These are phyloP conservation scores for Phytophthora hibernalis DNA, from an alignment of 352 stramenopile genomes.

Conservation along the genomic window DNA sequence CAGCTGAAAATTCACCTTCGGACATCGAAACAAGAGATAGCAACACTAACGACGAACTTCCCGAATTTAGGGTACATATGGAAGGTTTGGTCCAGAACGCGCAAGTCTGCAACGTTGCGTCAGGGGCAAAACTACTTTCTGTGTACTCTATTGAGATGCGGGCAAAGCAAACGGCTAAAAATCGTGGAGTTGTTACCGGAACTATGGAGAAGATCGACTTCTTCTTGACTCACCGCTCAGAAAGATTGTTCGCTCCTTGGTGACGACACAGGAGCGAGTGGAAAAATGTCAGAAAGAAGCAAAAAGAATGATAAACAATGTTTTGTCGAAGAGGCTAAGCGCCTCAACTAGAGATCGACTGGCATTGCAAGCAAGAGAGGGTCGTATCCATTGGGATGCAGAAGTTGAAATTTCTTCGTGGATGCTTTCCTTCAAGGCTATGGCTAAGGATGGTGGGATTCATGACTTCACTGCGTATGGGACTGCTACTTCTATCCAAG, in stretches of 20 bases:
- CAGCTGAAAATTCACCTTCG: not conserved
- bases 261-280: slow-evolving; percentile 22
- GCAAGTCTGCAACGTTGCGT: slow-evolving; percentile 16
- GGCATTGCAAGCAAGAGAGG: slow-evolving; percentile 1
- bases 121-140: slow-evolving; percentile 23
- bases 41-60: not conserved
- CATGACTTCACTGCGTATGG: slow-evolving; percentile 31
- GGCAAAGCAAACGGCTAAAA: slow-evolving; percentile 24
- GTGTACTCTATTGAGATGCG: slow-evolving; percentile 19
- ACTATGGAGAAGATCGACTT: slow-evolving; percentile 24
- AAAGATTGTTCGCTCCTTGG: slow-evolving; percentile 32
- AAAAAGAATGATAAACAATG: slow-evolving; percentile 10
- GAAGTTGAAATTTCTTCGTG: slow-evolving; percentile 32
- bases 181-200: slow-evolving; percentile 21
- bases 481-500: slow-evolving; percentile 29
- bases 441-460: slow-evolving; percentile 17
- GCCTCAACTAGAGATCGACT: not conserved
- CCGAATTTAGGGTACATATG: slow-evolving; percentile 14
- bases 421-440: slow-evolving; percentile 31
- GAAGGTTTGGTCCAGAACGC: slow-evolving; percentile 28
- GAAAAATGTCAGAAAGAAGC: slow-evolving; percentile 25
- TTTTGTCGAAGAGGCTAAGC: slow-evolving; percentile 6
- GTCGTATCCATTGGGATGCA: slow-evolving; percentile 25
- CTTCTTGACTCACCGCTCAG: slow-evolving; percentile 26
- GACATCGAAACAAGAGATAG: not conserved